These are phyloP conservation scores for Sarocladiaceae sp. DNA, from an alignment of 2,329 filamentous ascomycete species.

Conservation along the genomic window DNA sequence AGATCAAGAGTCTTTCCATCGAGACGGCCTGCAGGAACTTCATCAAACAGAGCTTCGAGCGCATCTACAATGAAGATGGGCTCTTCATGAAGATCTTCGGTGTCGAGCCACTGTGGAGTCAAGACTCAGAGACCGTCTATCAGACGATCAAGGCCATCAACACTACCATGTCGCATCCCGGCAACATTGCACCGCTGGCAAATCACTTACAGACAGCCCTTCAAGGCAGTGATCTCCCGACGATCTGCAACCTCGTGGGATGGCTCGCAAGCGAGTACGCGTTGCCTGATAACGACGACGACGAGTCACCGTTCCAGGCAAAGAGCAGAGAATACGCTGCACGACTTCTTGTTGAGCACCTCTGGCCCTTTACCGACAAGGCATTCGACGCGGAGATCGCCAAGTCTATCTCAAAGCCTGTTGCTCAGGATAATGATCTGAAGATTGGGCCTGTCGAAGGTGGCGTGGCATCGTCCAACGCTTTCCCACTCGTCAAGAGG, in stretches of 20 bases:
- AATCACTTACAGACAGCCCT: constrained; percentile 42
- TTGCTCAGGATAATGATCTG: constrained; percentile 39
- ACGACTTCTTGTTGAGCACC: constrained; percentile 47
- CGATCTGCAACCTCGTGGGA: constrained; percentile 48
- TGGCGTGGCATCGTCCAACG: constrained; percentile 48
- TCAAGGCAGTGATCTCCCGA: constrained; percentile 39
- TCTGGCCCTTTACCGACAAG: constrained; percentile 51
- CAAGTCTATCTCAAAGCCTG: constrained; percentile 45
- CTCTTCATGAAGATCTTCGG: constrained; percentile 51
- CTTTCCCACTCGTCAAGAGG: constrained; percentile 50
- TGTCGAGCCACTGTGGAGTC: constrained; percentile 47
- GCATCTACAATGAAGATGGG: constrained; percentile 47
- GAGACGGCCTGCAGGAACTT: constrained; percentile 53
- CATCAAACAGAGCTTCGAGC: constrained; percentile 54
- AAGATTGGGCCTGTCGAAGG: constrained; percentile 44
- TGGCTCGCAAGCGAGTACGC: constrained; percentile 55
- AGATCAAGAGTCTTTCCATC: constrained; percentile 40
- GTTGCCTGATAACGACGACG: constrained; percentile 49
- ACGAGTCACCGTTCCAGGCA: constrained; percentile 45
- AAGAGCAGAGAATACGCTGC: constrained; percentile 52
- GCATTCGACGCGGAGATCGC: constrained; percentile 50
- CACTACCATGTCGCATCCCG: constrained; percentile 45
- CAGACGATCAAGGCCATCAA: constrained; percentile 41
- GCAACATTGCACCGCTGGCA: constrained; percentile 47
- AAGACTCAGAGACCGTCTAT: constrained; percentile 43